Conservation (phyloP, 2,329 filamentous ascomycete species). For the Parastagonospora avenae region DNA sequence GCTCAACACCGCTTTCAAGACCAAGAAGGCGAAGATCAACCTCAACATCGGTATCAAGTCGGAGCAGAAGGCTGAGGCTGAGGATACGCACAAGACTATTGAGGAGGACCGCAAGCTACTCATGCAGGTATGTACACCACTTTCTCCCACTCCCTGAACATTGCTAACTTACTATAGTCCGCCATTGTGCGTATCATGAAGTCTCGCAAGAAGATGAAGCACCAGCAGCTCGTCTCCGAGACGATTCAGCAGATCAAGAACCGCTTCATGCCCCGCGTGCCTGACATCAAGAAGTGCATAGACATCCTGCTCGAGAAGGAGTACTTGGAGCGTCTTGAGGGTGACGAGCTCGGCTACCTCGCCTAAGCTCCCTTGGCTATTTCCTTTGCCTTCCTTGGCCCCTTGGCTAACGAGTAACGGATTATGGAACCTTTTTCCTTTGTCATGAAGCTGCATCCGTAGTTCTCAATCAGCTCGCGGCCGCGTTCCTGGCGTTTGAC, state of each 20-base stretch:
- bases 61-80: slow-evolving; percentile 94
- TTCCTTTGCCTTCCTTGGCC: background rate
- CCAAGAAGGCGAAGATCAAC: slow-evolving; percentile 97
- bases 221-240: slow-evolving; percentile 90
- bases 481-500: slow-evolving; percentile 1
- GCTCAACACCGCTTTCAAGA: slow-evolving; percentile 95
- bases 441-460: background rate
- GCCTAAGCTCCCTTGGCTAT: slow-evolving; percentile 59
- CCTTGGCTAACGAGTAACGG: slow-evolving; percentile 5
- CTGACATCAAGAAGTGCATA: slow-evolving; percentile 99
- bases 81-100: slow-evolving; percentile 98
- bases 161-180: slow-evolving; percentile 65
- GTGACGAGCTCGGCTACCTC: slow-evolving; percentile 92
- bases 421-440: background rate
- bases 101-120: slow-evolving; percentile 97
- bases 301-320: slow-evolving; percentile 99
- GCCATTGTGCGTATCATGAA: slow-evolving; percentile 99
- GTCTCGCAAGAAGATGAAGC: slow-evolving; percentile 98
- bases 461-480: background rate
- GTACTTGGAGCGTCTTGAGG: slow-evolving; percentile 93
- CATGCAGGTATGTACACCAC: slow-evolving; percentile 75
- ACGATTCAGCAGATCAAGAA: slow-evolving; percentile 94
- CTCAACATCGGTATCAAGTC: slow-evolving; percentile 93
- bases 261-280: slow-evolving; percentile 89
- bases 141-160: background rate